Base-by-base conservation (phyloP, 2,329 filamentous ascomycete genomes). In the Colletotrichum sp. region DNA sequence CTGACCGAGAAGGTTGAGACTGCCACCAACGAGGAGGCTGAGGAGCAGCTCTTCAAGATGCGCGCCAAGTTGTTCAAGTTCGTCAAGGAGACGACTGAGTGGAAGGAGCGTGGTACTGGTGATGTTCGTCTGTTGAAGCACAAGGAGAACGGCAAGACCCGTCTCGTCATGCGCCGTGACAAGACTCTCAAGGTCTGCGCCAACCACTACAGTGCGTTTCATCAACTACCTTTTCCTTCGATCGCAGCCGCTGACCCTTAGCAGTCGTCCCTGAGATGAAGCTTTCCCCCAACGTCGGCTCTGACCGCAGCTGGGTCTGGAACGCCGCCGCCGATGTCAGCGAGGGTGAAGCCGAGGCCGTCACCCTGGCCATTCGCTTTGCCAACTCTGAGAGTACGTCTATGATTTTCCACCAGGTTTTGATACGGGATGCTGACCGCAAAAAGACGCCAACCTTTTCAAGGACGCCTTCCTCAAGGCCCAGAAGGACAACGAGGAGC, bases 171-270 rank as follows among this genome's bases (percentile, higher is more conserved):
- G 97, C 95, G 97, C 86, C 93, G 97, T 85, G 97, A 99, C 91
- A 99, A 99, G 95, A 99, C 97, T 77, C 93, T 99, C 89, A 99
- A 99, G 92, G 97, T 99, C 88, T 99, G 97, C 93, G 97, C 97
- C 85, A 99, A 99, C 91, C 97, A 99, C 92, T 99, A 99, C 89
- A 94, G 96, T 98, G 93, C 83, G 94, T 89, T 21, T 30, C 16
- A 34, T 32, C 6, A 30, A 18, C 6, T 15, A 24, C 18, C 10
- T 34, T 10, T 8, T 32, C 1, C 12, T 67, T 52, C 24, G 36
- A 71, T 77, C 34, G 75, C 76, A 49, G 12, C 18, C 68, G 78
- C 84, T 70, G 7, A 70, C 69, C 30, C 82, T 76, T 62, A 59
- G 77, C 62, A 98, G 96, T 99, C 83, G 95, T 98, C 77, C 96